Evolutionary conservation across 768 basidiomycete species (phyloP).

Genomic region (Russula abietina): DNA sequence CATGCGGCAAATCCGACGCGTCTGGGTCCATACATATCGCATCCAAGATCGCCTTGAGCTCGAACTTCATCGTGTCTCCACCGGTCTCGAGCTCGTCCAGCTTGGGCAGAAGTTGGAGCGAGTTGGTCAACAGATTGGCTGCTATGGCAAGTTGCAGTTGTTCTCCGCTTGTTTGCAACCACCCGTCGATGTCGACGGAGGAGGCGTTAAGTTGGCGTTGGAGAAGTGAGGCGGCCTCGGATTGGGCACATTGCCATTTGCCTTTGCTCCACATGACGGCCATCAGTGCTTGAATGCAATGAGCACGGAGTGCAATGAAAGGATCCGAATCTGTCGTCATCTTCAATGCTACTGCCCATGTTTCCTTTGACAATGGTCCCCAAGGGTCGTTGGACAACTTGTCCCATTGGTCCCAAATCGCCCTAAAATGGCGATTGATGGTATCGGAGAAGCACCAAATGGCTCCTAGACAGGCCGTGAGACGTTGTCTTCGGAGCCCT

Average conservation of each 20-base stretch:
- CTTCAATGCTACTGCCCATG: constrained; percentile 7
- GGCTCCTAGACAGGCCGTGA: constrained; percentile 3
- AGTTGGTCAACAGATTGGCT: neutral
- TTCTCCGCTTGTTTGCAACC: neutral
- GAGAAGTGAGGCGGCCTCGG: constrained; percentile 6
- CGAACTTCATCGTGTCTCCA: neutral
- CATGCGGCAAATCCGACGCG: neutral
- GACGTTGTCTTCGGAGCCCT: constrained; percentile 3
- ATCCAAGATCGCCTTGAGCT: constrained; percentile 11
- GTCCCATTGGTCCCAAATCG: constrained; percentile 6
- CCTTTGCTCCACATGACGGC: constrained; percentile 2
- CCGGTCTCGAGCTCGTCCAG: neutral
- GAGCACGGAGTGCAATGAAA: constrained; percentile 2
- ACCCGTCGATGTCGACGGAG: neutral
- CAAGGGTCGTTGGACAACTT: constrained; percentile 2
- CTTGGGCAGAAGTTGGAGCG: constrained; percentile 4
- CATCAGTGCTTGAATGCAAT: constrained; percentile 11
- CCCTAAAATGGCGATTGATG: constrained; percentile 6
- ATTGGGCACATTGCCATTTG: constrained; percentile 7
- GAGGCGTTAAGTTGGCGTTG: constrained; percentile 4
- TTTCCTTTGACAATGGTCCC: constrained; percentile 11
- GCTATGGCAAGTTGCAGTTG: constrained; percentile 11
- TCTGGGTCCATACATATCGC: constrained; percentile 4
- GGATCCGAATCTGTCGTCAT: constrained; percentile 1
- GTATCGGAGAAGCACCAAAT: constrained; percentile 11